Evolutionary conservation across 352 stramenopile species (phyloP), one percentile per base, ranked within the genome.

Genomic region (Thalassiosira mediterranea): DNA sequence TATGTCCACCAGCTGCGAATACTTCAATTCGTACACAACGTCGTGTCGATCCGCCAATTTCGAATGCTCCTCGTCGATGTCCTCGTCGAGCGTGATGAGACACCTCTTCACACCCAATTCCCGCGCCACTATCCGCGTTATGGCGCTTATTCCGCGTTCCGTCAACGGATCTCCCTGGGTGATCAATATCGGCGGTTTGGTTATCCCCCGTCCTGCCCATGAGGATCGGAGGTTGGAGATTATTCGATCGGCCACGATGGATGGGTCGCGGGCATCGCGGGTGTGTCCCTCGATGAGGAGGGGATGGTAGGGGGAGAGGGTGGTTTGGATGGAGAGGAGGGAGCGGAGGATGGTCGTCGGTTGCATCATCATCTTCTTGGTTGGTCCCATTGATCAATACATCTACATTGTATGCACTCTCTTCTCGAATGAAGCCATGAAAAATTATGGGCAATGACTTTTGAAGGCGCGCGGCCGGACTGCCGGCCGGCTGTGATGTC

Each of bases 121-220:
- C 15, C 49, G 49, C 15, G 70, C 34, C 2, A 84, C 61, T 15
- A 7, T 3, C 44, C 70, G 49, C 4, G 76, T 79, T 13, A 84
- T 80, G 15, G 70, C 70, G 28, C 25, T 54, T 2, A 84, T 84
- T 3, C 76, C 76, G 11, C 13, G 31, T 15, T 74, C 60, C 11
- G 53, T 31, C 25, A 81, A n/a, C 29, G 76, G 76, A 65, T 84
- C 76, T n/a, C 76, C 76, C 60, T 84, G 76, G 11, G 72, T 81
- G 7, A 84, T 70, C 11, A 84, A 52, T 15, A 84, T 19, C 0
- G 63, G 48, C 3, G 73, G 73, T 57, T 62, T 77, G 4, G 47
- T 65, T n/a, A 51, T 38, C 1, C 21, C 34, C 47, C 56, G n/a
- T 26, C 63, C 13, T n/a, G 64, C 51, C 51, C 64, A 66, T 23